Conservation (phyloP, 2,329 filamentous ascomycete species). For the Botryotinia calthae region DNA sequence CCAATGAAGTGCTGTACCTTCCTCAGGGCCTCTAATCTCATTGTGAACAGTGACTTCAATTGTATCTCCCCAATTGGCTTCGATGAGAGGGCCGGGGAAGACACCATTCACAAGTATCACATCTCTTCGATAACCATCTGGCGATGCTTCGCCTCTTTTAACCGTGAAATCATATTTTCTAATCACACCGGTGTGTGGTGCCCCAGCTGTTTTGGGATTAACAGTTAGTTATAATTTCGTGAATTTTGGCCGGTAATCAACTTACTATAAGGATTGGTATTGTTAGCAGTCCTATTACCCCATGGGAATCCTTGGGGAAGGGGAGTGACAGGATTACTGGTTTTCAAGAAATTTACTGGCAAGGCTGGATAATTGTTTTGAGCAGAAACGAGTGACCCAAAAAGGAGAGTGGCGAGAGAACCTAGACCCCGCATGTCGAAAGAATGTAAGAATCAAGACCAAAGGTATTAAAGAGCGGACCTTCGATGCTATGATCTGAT, state of each 20-base stretch:
- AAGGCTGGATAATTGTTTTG: slow-evolving; percentile 16
- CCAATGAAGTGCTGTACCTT: slow-evolving; percentile 44
- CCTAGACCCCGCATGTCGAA: slow-evolving; percentile 8
- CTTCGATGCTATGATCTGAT: not conserved
- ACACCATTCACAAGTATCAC: slow-evolving; percentile 46
- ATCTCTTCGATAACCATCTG: slow-evolving; percentile 48
- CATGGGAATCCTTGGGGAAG: slow-evolving; percentile 52
- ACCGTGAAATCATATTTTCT: slow-evolving; percentile 38
- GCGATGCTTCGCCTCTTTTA: slow-evolving; percentile 33
- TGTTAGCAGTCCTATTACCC: slow-evolving; percentile 45
- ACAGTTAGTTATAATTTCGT: slow-evolving; percentile 17
- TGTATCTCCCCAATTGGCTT: slow-evolving; percentile 41
- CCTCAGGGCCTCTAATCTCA: slow-evolving; percentile 49
- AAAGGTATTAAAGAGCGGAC: not conserved
- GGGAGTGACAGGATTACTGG: slow-evolving; percentile 33
- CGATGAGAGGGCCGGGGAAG: slow-evolving; percentile 39
- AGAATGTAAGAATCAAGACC: not conserved
- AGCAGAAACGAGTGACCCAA: slow-evolving; percentile 19
- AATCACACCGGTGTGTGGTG: slow-evolving; percentile 39
- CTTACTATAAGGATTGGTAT: slow-evolving; percentile 39
- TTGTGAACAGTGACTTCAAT: slow-evolving; percentile 69
- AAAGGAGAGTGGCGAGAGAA: slow-evolving; percentile 18
- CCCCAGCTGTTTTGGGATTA: not conserved
- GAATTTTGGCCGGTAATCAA: slow-evolving; percentile 18
- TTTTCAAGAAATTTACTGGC: slow-evolving; percentile 6